phyloP scores from a whole-genome alignment of 2,329 filamentous ascomycete species.

The Aspergillus fructus region DNA sequence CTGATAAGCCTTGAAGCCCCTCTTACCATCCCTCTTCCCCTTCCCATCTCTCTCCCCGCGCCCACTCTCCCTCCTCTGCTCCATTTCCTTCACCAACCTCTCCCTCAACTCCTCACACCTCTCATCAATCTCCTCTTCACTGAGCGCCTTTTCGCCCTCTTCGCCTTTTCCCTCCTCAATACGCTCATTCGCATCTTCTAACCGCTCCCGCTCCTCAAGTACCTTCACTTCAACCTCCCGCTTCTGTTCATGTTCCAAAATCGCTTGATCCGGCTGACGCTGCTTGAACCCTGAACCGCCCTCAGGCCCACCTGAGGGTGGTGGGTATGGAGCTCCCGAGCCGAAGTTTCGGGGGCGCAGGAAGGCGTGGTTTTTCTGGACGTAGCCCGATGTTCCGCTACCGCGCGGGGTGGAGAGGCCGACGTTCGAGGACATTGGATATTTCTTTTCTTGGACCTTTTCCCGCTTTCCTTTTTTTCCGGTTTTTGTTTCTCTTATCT shows the following conservation, averaged over 20 bases:
- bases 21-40: slow-evolving; percentile 34
- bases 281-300: slow-evolving; percentile 58
- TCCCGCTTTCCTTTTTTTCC: not conserved
- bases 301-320: slow-evolving; percentile 13
- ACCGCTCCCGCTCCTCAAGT: slow-evolving; percentile 79
- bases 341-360: slow-evolving; percentile 74
- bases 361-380: slow-evolving; percentile 91
- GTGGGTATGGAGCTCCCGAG: slow-evolving; percentile 70
- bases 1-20: slow-evolving; percentile 80
- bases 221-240: slow-evolving; percentile 91
- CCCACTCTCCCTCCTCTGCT: slow-evolving; percentile 40
- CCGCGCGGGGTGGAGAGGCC: slow-evolving; percentile 92
- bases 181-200: slow-evolving; percentile 74
- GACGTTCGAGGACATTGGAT: slow-evolving; percentile 88
- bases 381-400: slow-evolving; percentile 94
- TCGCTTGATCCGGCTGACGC: slow-evolving; percentile 84
- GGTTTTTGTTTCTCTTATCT: not conserved
- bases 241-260: slow-evolving; percentile 90
- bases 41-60: slow-evolving; percentile 19
- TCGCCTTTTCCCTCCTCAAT: slow-evolving; percentile 66
- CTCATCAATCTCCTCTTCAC: slow-evolving; percentile 88
- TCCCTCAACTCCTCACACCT: slow-evolving; percentile 66
- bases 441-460: slow-evolving; percentile 42
- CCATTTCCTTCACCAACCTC: slow-evolving; percentile 60
- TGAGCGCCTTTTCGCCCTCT: slow-evolving; percentile 34